Evolutionary conservation across 257 asterid genomes (phyloP).

Genomic region (Solanum pennellii): DNA sequence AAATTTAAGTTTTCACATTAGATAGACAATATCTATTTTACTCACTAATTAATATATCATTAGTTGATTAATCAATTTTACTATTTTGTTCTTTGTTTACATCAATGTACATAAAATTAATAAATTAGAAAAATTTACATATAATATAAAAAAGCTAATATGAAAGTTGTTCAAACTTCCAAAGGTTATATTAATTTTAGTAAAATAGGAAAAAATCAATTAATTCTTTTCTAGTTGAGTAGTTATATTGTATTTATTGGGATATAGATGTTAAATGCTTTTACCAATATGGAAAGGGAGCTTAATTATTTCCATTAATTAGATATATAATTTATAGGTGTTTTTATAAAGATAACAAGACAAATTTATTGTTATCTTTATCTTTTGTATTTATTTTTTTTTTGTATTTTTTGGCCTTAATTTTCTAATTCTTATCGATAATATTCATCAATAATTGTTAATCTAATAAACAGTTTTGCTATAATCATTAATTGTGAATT

Average conservation of each 20-base stretch:
- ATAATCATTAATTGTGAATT: not conserved
- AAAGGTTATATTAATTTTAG: not conserved
- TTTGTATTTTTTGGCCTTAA: not conserved
- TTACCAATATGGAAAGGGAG: not conserved
- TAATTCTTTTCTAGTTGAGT: not conserved
- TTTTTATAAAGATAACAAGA: too few relatives aligned
- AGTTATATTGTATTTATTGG: not conserved
- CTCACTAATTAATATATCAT: too few relatives aligned
- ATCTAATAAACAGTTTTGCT: not conserved
- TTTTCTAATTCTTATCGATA: accelerated
- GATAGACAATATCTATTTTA: too few relatives aligned
- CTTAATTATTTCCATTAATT: not conserved
- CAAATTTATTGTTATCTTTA: too few relatives aligned
- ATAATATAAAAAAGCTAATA: too few relatives aligned
- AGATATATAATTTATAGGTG: not conserved
- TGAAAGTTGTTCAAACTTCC: too few relatives aligned
- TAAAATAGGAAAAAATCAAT: too few relatives aligned
- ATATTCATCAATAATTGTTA: not conserved
- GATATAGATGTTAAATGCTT: not conserved
- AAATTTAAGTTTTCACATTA: too few relatives aligned
- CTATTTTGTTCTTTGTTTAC: too few relatives aligned
- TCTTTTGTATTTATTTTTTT: not conserved
- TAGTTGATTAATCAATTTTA: too few relatives aligned
- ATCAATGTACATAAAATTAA: too few relatives aligned
- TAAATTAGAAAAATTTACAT: too few relatives aligned